These are phyloP conservation scores for Coriolopsis trogii DNA, from an alignment of 1,284 basidiomycete genomes.

Conservation along the genomic window DNA sequence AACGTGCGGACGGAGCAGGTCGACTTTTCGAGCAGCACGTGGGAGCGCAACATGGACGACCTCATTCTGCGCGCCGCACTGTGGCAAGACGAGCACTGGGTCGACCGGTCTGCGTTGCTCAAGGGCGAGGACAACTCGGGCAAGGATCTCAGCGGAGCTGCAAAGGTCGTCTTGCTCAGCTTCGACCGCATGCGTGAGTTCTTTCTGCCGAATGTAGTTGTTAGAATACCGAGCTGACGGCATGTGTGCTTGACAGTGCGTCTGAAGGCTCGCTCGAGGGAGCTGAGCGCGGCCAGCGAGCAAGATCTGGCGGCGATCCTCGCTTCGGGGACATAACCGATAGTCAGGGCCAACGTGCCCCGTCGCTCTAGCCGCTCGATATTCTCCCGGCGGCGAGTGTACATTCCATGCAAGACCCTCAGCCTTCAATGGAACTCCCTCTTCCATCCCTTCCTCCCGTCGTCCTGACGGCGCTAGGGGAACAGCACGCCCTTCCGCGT, in stretches of 20 bases:
- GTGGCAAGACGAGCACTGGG: slow-evolving; percentile 94
- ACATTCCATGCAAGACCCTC: too few relatives aligned
- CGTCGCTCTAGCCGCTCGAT: too few relatives aligned
- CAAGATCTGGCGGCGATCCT: slow-evolving; percentile 71
- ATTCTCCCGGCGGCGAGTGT: too few relatives aligned
- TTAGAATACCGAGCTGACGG: slow-evolving; percentile 4
- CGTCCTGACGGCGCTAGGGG: too few relatives aligned
- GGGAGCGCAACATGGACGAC: slow-evolving; percentile 90
- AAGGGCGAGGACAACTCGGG: slow-evolving; percentile 38
- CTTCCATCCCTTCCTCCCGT: too few relatives aligned
- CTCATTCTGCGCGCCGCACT: slow-evolving; percentile 89
- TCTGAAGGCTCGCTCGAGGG: slow-evolving; percentile 81
- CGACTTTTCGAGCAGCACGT: slow-evolving; percentile 62
- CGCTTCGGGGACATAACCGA: slow-evolving; percentile 38
- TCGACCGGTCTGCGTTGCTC: slow-evolving; percentile 79
- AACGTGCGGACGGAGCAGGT: slow-evolving; percentile 86
- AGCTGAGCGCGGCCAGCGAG: slow-evolving; percentile 78
- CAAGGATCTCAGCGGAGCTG: slow-evolving; percentile 48
- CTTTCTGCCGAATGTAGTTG: slow-evolving; percentile 1
- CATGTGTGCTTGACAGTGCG: slow-evolving; percentile 57
- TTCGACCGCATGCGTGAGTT: slow-evolving; percentile 89
- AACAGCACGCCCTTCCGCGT: too few relatives aligned
- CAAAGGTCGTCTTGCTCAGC: slow-evolving; percentile 88
- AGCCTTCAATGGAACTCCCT: too few relatives aligned
- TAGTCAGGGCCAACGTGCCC: too few relatives aligned